A percentile compares a stretch with the other conserved stretches of the same genome.
Conservation (phyloP, 2,329 filamentous ascomycete species). For the Ophiocordyceps camponoti-floridani region DNA sequence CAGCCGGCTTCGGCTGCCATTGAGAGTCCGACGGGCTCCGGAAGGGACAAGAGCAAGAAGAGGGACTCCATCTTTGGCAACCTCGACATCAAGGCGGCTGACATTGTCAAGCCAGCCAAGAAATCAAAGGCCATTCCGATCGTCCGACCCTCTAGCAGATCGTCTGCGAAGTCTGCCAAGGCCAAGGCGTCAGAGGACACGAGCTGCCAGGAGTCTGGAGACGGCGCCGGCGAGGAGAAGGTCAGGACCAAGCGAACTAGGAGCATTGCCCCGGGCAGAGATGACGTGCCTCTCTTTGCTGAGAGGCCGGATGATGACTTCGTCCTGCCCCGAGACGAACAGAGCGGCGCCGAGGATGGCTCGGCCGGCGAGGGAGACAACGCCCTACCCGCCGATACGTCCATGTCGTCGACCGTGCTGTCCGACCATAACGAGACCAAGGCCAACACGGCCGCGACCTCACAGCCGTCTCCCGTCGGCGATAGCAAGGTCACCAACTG, state of each 20-base stretch:
- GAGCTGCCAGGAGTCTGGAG: slow-evolving; percentile 24
- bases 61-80: slow-evolving; percentile 48
- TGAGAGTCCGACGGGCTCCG: slow-evolving; percentile 24
- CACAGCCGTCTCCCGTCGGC: slow-evolving; percentile 32
- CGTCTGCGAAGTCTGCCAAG: slow-evolving; percentile 14
- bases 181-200: slow-evolving; percentile 5
- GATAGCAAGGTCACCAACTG: slow-evolving; percentile 21
- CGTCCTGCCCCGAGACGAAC: slow-evolving; percentile 7
- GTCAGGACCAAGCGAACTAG: slow-evolving; percentile 61
- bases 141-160: slow-evolving; percentile 42
- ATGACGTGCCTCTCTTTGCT: slow-evolving; percentile 62
- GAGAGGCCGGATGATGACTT: slow-evolving; percentile 21
- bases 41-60: slow-evolving; percentile 22
- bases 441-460: slow-evolving; percentile 31
- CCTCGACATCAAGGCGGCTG: slow-evolving; percentile 42
- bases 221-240: slow-evolving; percentile 38
- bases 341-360: slow-evolving; percentile 9
- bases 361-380: slow-evolving; percentile 22
- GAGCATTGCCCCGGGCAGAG: slow-evolving; percentile 44
- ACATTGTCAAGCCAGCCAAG: slow-evolving; percentile 47
- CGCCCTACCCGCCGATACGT: slow-evolving; percentile 25
- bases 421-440: slow-evolving; percentile 37
- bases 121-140: slow-evolving; percentile 76
- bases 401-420: slow-evolving; percentile 32
- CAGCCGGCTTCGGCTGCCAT: slow-evolving; percentile 27